Percentiles rank a stretch among this genome's conserved stretches.
Conservation (phyloP, 1,139 yeast genomes). For the Suhomyces coccinellae region DNA sequence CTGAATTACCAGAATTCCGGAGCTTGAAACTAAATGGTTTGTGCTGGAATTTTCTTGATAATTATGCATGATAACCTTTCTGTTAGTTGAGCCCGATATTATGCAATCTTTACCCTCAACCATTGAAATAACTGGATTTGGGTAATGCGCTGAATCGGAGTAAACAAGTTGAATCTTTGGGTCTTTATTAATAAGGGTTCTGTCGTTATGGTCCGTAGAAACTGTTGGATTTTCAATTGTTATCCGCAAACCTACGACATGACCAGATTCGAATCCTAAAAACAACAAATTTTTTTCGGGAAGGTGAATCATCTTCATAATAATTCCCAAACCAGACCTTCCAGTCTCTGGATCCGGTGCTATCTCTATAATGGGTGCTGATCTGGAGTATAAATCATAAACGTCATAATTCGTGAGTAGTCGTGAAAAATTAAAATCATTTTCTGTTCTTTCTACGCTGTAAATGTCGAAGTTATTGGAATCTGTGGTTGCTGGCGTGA, state of each 20-base stretch:
- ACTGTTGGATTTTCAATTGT: slow-evolving; percentile 9
- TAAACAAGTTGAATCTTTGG: slow-evolving; percentile 23
- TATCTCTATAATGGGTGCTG: slow-evolving; percentile 15
- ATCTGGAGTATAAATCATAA: slow-evolving; percentile 17
- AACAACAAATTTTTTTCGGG: slow-evolving; percentile 25
- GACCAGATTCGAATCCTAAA: slow-evolving; percentile 63
- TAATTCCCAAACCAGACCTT: slow-evolving; percentile 50
- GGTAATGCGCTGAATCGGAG: slow-evolving; percentile 36
- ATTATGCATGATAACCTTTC: slow-evolving; percentile 31
- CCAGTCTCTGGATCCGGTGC: slow-evolving; percentile 17
- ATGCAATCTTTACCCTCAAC: slow-evolving; percentile 23
- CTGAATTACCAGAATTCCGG: slow-evolving; percentile 17
- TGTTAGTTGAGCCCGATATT: slow-evolving; percentile 46
- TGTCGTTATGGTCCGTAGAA: slow-evolving; percentile 4
- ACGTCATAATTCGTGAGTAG: slow-evolving; percentile 30
- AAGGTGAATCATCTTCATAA: slow-evolving; percentile 50
- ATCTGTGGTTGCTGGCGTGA: slow-evolving; percentile 55
- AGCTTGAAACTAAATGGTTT: background rate
- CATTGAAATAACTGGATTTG: slow-evolving; percentile 53
- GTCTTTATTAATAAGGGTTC: slow-evolving; percentile 25
- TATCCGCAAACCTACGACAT: slow-evolving; percentile 36
- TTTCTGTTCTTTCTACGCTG: slow-evolving; percentile 21
- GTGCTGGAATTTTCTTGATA: slow-evolving; percentile 16
- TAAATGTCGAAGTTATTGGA: slow-evolving; percentile 58
- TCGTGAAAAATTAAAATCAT: slow-evolving; percentile 23